Percentiles rank a stretch among this genome's conserved stretches.
phyloP scores from a whole-genome alignment of 495 filamentous ascomycete species.

The Lophiotrema nucula region DNA sequence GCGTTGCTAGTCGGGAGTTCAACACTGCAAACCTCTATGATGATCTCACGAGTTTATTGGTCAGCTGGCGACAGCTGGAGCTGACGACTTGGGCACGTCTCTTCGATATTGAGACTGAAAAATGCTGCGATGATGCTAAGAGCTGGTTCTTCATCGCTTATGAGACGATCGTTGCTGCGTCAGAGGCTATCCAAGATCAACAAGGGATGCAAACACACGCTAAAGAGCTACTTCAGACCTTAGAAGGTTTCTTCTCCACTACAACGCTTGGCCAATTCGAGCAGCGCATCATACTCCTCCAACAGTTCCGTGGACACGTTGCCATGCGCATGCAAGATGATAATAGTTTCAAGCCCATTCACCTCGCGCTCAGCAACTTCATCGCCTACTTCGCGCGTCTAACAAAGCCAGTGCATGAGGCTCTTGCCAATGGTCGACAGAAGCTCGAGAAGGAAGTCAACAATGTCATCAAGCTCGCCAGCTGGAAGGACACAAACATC shows the following conservation, averaged over 20 bases:
- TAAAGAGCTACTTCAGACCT: conserved; percentile 62
- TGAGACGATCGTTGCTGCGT: conserved; percentile 75
- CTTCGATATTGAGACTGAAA: conserved; percentile 79
- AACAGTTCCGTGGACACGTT: conserved; percentile 66
- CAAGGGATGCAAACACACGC: conserved; percentile 62
- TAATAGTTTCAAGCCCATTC: conserved; percentile 51
- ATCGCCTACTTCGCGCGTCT: conserved; percentile 69
- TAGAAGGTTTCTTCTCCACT: conserved; percentile 71
- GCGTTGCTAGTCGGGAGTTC: conserved; percentile 77
- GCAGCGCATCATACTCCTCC: conserved; percentile 68
- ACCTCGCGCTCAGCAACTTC: conserved; percentile 71
- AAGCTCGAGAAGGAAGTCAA: conserved; percentile 81
- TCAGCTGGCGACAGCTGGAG: conserved; percentile 87
- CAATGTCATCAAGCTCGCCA: conserved; percentile 80
- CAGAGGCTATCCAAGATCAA: conserved; percentile 54
- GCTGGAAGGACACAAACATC: conserved; percentile 97
- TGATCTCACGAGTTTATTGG: conserved; percentile 68
- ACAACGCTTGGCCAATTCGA: conserved; percentile 78
- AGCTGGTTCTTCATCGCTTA: conserved; percentile 98
- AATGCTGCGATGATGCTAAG: conserved; percentile 69
- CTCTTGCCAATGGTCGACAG: conserved; percentile 60
- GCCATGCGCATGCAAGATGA: conserved; percentile 56
- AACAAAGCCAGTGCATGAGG: conserved; percentile 58
- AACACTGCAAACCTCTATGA: conserved; percentile 68
- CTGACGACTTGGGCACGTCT: conserved; percentile 86